These are phyloP conservation scores for Aspergillus latus DNA, from an alignment of 2,329 filamentous ascomycete genomes.

Conservation along the genomic window DNA sequence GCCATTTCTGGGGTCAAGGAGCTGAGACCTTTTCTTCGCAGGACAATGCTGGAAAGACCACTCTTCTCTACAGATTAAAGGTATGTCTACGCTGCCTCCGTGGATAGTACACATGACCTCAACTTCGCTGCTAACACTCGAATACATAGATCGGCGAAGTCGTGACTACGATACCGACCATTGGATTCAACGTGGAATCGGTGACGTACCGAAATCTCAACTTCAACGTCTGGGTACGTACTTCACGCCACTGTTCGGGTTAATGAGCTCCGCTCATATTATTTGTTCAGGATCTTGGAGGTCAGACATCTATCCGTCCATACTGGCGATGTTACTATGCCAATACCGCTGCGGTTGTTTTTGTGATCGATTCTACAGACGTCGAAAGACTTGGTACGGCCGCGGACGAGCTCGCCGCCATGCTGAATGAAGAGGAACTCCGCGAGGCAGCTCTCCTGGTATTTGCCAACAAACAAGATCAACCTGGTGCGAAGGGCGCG, in stretches of 20 bases:
- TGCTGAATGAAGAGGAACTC: slow-evolving; percentile 96
- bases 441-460: slow-evolving; percentile 89
- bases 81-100: slow-evolving; percentile 49
- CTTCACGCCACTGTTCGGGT: not conserved
- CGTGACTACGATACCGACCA: slow-evolving; percentile 97
- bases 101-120: not conserved
- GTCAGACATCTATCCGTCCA: slow-evolving; percentile 96
- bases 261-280: not conserved
- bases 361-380: slow-evolving; percentile 97
- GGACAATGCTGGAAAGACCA: slow-evolving; percentile 99
- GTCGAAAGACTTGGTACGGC: slow-evolving; percentile 92
- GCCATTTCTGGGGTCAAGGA: slow-evolving; percentile 11
- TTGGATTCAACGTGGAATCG: slow-evolving; percentile 98
- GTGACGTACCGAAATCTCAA: slow-evolving; percentile 98
- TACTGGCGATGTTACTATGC: slow-evolving; percentile 99
- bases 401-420: slow-evolving; percentile 85
- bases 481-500: slow-evolving; percentile 92
- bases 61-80: slow-evolving; percentile 92
- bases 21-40: slow-evolving; percentile 42
- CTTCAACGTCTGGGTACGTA: slow-evolving; percentile 90
- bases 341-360: slow-evolving; percentile 97
- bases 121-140: slow-evolving; percentile 1
- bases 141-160: slow-evolving; percentile 83
- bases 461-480: slow-evolving; percentile 99
- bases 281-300: slow-evolving; percentile 72